These are phyloP conservation scores for Fusarium penzigii DNA, from an alignment of 2,329 filamentous ascomycete species.

Conservation along the genomic window DNA sequence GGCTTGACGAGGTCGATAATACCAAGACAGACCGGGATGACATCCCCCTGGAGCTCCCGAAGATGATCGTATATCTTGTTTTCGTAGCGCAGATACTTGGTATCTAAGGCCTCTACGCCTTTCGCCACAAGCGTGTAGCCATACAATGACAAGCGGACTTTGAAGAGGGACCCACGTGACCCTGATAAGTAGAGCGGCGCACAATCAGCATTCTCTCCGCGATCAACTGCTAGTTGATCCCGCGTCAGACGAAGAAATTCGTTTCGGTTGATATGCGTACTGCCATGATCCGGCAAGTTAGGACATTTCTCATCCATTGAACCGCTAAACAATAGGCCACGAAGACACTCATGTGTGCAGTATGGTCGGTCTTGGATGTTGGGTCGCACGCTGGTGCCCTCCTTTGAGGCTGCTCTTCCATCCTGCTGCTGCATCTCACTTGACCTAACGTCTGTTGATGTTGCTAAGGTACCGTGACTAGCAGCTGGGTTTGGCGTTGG, in stretches of 20 bases:
- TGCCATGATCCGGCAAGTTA: constrained; percentile 20
- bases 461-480: not conserved
- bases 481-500: constrained; percentile 19
- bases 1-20: too few relatives aligned
- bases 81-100: too few relatives aligned
- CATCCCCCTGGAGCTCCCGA: too few relatives aligned
- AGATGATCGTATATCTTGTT: too few relatives aligned
- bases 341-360: constrained; percentile 31
- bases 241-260: constrained; percentile 31
- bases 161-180: constrained; percentile 37
- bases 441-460: not conserved
- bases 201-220: constrained; percentile 32
- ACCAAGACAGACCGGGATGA: too few relatives aligned
- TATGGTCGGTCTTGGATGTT: constrained; percentile 31
- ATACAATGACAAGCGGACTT: constrained; percentile 35
- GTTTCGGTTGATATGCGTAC: constrained; percentile 21
- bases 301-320: constrained; percentile 30
- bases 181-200: constrained; percentile 33
- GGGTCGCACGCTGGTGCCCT: not conserved
- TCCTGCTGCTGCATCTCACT: too few relatives aligned
- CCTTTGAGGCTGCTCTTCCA: not conserved
- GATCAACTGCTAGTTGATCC: constrained; percentile 33
- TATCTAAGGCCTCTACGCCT: too few relatives aligned
- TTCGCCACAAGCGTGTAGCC: constrained; percentile 45
- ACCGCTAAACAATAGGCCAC: constrained; percentile 22